Evolutionary conservation across 148 eudicot species (phyloP).

Genomic region (Heliosperma pusillum): DNA sequence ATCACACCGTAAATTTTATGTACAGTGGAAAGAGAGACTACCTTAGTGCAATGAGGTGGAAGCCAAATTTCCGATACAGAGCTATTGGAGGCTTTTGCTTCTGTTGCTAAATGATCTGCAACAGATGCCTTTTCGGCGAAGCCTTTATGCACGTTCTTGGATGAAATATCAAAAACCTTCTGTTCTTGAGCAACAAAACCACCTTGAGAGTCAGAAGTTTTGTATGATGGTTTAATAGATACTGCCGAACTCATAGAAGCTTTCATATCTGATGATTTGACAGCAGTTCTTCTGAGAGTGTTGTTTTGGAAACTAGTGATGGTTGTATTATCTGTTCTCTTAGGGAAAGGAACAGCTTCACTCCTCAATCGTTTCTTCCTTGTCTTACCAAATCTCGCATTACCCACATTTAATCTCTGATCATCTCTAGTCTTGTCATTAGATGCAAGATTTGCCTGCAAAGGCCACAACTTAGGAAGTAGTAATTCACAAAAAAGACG

Average conservation of each 20-base stretch:
- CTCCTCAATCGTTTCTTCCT: constrained; percentile 15
- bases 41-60: constrained; percentile 17
- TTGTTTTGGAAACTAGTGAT: not conserved
- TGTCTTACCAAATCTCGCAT: not conserved
- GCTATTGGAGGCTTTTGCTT: constrained; percentile 5
- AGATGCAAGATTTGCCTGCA: constrained; percentile 18
- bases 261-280: not conserved
- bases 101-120: not conserved
- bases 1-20: not conserved
- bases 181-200: constrained; percentile 4
- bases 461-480: not conserved
- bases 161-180: constrained; percentile 3
- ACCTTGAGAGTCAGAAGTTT: constrained; percentile 7
- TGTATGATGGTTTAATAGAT: constrained; percentile 11
- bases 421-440: not conserved
- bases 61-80: constrained; percentile 10
- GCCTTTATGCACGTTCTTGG: not conserved
- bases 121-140: not conserved
- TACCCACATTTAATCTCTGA: not conserved
- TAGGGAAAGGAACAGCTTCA: not conserved
- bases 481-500: no score
- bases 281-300: not conserved
- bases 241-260: not conserved
- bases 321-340: constrained; percentile 9
- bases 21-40: constrained; percentile 8